phyloP scores from a whole-genome alignment of 768 basidiomycete genomes.

The Lanmaoa pseudosensibilis region DNA sequence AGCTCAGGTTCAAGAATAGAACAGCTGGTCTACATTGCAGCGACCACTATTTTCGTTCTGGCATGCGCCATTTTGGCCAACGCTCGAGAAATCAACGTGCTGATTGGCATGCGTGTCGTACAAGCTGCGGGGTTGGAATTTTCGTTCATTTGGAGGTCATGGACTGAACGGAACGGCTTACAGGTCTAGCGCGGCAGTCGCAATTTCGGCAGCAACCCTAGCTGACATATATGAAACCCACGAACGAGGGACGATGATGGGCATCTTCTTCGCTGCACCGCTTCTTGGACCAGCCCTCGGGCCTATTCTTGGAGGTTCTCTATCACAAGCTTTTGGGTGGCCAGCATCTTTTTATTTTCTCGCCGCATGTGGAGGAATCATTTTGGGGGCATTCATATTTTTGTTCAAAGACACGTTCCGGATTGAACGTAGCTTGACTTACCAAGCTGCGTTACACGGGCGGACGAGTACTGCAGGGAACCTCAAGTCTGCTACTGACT shows the following conservation, averaged over 20 bases:
- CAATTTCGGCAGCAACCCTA: constrained; percentile 75
- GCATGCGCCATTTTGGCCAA: constrained; percentile 59
- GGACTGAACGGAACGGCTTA: constrained; percentile 4
- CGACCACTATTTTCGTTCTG: constrained; percentile 51
- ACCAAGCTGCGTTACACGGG: constrained; percentile 62
- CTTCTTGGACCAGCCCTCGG: constrained; percentile 74
- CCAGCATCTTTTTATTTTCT: constrained; percentile 84
- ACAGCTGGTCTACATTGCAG: constrained; percentile 54
- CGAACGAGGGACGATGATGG: constrained; percentile 78
- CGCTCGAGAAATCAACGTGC: constrained; percentile 48
- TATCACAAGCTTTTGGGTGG: constrained; percentile 73
- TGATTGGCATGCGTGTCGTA: constrained; percentile 70
- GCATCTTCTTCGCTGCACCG: constrained; percentile 77
- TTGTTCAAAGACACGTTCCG: constrained; percentile 85
- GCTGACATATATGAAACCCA: constrained; percentile 76
- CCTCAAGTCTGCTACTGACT: constrained; percentile 24
- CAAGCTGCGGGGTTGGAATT: constrained; percentile 60
- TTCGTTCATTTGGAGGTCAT: neutral
- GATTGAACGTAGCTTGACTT: constrained; percentile 75
- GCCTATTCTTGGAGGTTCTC: constrained; percentile 67
- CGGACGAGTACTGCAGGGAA: constrained; percentile 32
- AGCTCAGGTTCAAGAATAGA: constrained; percentile 3
- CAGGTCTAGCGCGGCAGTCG: constrained; percentile 64
- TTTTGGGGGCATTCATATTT: constrained; percentile 56
- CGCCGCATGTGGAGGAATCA: constrained; percentile 55